A percentile compares a stretch with the other conserved stretches of the same genome.
These are phyloP conservation scores for Suillus discolor DNA, from an alignment of 768 basidiomycete species.

Conservation along the genomic window DNA sequence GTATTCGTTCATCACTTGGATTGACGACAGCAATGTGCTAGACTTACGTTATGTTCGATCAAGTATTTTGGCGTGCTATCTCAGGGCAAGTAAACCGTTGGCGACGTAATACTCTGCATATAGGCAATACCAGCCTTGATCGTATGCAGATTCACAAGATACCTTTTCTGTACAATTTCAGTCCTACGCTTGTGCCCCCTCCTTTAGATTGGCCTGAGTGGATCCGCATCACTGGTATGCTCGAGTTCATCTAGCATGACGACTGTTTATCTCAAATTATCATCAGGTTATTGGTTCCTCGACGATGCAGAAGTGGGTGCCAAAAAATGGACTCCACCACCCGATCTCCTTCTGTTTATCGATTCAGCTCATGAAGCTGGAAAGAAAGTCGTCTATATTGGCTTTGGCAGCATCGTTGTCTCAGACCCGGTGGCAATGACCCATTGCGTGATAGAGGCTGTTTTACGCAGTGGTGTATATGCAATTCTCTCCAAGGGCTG, in stretches of 20 bases:
- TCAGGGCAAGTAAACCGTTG: constrained; percentile 94
- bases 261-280: neutral
- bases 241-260: constrained; percentile 11
- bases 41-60: constrained; percentile 97
- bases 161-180: constrained; percentile 98
- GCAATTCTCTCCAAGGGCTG: constrained; percentile 98
- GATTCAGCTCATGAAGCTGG: constrained; percentile 68
- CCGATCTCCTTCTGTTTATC: constrained; percentile 81
- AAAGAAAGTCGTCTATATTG: constrained; percentile 96
- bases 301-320: constrained; percentile 88
- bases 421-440: constrained; percentile 95
- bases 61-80: constrained; percentile 96
- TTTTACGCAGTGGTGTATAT: constrained; percentile 82
- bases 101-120: constrained; percentile 74
- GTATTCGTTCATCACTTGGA: constrained; percentile 11
- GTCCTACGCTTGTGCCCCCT: constrained; percentile 85
- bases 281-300: constrained; percentile 93
- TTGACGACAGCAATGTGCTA: constrained; percentile 29
- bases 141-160: constrained; percentile 98
- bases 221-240: constrained; percentile 87
- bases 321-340: constrained; percentile 88
- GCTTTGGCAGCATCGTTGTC: constrained; percentile 97
- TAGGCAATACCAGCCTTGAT: constrained; percentile 85
- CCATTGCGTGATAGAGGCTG: constrained; percentile 85
- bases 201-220: constrained; percentile 99